These are phyloP conservation scores for Kodamaea sagamina DNA, from an alignment of 805 yeast genomes.

Conservation along the genomic window DNA sequence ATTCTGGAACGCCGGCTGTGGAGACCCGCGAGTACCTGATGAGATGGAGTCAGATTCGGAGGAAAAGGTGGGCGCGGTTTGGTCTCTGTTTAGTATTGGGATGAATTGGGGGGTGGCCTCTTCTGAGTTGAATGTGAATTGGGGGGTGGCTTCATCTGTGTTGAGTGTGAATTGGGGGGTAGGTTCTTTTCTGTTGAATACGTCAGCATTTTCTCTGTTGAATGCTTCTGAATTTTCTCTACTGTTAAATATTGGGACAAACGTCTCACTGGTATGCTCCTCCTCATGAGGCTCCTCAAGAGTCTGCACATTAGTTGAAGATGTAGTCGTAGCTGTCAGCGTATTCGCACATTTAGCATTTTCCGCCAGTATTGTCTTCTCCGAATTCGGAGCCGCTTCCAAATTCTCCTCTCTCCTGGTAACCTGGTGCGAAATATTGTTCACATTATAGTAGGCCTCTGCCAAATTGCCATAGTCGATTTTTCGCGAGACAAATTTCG, in stretches of 20 bases:
- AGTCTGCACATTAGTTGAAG: conserved; percentile 20
- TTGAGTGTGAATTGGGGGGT: too few species aligned
- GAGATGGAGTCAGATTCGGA: conserved; percentile 17
- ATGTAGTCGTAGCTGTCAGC: conserved; percentile 11
- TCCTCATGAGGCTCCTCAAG: conserved; percentile 8
- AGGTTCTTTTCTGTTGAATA: too few species aligned
- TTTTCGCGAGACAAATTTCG: conserved; percentile 43
- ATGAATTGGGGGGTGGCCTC: background rate
- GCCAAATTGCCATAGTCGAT: conserved; percentile 27
- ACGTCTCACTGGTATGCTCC: background rate
- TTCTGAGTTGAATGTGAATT: background rate
- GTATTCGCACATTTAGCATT: conserved; percentile 2
- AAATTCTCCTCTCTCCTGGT: background rate
- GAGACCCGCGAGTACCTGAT: background rate
- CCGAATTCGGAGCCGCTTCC: conserved; percentile 7
- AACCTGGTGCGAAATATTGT: conserved; percentile 4
- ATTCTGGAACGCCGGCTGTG: background rate
- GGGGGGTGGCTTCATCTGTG: too few species aligned
- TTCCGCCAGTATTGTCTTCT: conserved; percentile 8
- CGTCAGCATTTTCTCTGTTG: too few species aligned
- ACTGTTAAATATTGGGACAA: background rate
- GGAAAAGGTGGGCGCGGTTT: conserved; percentile 15
- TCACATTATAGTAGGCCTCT: conserved; percentile 8
- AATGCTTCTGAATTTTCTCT: background rate
- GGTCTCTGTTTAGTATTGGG: too few species aligned